Base-by-base conservation (phyloP, 1,139 yeast species). In the Trichomonascaceae sp. region DNA sequence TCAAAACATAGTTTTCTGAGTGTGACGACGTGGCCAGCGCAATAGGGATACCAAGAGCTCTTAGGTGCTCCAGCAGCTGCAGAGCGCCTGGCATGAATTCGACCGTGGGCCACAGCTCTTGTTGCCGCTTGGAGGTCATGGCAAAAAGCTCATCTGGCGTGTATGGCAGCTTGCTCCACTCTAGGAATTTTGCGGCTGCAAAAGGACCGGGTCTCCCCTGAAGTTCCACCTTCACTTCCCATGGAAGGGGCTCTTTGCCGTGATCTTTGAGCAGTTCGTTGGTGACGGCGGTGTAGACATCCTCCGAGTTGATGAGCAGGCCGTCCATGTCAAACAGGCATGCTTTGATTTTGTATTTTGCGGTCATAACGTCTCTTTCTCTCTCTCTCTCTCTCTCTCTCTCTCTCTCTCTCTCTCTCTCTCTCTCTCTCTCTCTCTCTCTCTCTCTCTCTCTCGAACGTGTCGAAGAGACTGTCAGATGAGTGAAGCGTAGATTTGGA, bases 281-380 rank as follows among this genome's bases (percentile, higher is more conserved):
- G 28, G 81, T 63, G 3, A 80, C 79, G 39, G 73, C 73, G 1
- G 98, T 87, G 55, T 89, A 89, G 38, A 85, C 65, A 43, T 81
- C 93, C 56, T 89, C 98, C 2, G 96, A 80, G 59, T 87, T 82
- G 51, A 89, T 69, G 42, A 89, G 64, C 18, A 93, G 71, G 2
- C 98, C 98, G 54, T 89, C 97, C 96, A 89, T 85, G 64, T 89
- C 87, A 57, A 87, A 87, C 37, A 87, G 77, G 66, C 96, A 85
- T 40, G 96, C 96, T 30, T 38, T 43, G 23, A 39, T 29, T 5
- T 33, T 41, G 25, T 16, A 17, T 11, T 28, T n/a, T 28, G 14
- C 14, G n/a, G 28, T 26, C 14, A 26, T 26, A 13, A 9, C 6
- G 23, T 20, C n/a, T n/a, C n/a, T n/a, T n/a, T n/a, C n/a, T n/a